phyloP scores from a whole-genome alignment of 768 basidiomycete species.

The Botryobasidium botryosum region DNA sequence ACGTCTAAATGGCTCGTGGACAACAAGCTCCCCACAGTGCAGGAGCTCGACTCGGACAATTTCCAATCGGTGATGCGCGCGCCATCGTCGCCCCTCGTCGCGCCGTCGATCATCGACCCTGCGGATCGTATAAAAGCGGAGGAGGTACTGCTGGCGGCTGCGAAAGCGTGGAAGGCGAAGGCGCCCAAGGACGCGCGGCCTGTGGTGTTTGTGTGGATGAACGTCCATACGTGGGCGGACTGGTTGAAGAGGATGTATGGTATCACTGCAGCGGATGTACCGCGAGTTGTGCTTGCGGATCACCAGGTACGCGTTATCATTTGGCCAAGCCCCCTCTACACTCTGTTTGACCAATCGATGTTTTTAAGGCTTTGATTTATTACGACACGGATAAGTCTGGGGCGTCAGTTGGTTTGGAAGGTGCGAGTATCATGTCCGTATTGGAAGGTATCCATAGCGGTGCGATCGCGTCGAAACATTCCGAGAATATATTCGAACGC shows the following conservation, averaged over 20 bases:
- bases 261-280: constrained; percentile 22
- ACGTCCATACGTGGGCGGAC: constrained; percentile 60
- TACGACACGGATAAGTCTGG: constrained; percentile 50
- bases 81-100: constrained; percentile 44
- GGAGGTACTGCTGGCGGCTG: constrained; percentile 27
- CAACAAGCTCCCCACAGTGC: constrained; percentile 53
- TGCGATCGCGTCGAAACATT: constrained; percentile 36
- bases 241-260: constrained; percentile 94
- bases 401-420: constrained; percentile 36
- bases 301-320: constrained; percentile 41
- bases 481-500: constrained; percentile 55
- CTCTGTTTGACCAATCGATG: not conserved
- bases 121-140: constrained; percentile 22
- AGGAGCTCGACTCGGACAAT: constrained; percentile 60
- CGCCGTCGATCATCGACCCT: constrained; percentile 17
- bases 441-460: constrained; percentile 48
- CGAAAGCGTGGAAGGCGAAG: constrained; percentile 19
- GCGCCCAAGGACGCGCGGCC: constrained; percentile 20
- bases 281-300: constrained; percentile 53
- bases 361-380: constrained; percentile 46
- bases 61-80: constrained; percentile 82
- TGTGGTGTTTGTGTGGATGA: constrained; percentile 84
- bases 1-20: constrained; percentile 50
- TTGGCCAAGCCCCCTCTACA: not conserved
- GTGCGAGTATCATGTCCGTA: constrained; percentile 42